Evolutionary conservation across 768 basidiomycete genomes (phyloP).

Genomic region (Pluteus cervinus): DNA sequence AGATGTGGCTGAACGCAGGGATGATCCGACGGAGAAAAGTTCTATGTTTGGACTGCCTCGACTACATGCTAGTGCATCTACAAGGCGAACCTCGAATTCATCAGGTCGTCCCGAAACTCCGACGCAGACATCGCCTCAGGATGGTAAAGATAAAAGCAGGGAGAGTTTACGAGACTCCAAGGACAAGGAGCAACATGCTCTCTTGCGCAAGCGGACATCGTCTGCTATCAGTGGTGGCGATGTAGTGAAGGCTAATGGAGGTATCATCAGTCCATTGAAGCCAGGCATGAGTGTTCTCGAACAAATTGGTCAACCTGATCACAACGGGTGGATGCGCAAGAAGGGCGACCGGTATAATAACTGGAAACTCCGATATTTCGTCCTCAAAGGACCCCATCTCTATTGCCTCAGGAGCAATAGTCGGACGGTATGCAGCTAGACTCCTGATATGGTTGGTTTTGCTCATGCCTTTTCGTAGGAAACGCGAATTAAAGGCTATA

Average conservation of each 20-base stretch:
- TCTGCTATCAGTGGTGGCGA: slow-evolving; percentile 21
- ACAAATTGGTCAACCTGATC: slow-evolving; percentile 88
- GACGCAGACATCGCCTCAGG: too few relatives aligned
- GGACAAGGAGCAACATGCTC: slow-evolving; percentile 12
- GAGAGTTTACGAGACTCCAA: too few relatives aligned
- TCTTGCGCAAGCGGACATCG: slow-evolving; percentile 54
- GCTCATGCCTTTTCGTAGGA: slow-evolving; percentile 43
- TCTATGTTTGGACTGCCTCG: slow-evolving; percentile 44
- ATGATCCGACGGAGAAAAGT: slow-evolving; percentile 37
- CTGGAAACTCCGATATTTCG: slow-evolving; percentile 91
- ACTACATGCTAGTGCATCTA: slow-evolving; percentile 34
- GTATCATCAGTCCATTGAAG: slow-evolving; percentile 25
- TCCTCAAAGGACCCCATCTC: slow-evolving; percentile 87
- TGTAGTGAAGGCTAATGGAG: slow-evolving; percentile 7
- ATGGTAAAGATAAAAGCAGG: slow-evolving; percentile 16
- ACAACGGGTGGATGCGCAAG: slow-evolving; percentile 93
- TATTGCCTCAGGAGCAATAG: slow-evolving; percentile 81
- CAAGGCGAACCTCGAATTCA: slow-evolving; percentile 36
- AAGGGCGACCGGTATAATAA: slow-evolving; percentile 87
- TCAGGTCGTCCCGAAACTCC: slow-evolving; percentile 13
- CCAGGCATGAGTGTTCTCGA: slow-evolving; percentile 73
- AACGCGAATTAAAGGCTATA: slow-evolving; percentile 93
- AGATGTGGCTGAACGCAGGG: slow-evolving; percentile 15
- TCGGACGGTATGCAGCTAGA: slow-evolving; percentile 38
- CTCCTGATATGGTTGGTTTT: slow-evolving; percentile 10